Conservation (phyloP, 495 filamentous ascomycete species). For the Penicillium paxilli region DNA sequence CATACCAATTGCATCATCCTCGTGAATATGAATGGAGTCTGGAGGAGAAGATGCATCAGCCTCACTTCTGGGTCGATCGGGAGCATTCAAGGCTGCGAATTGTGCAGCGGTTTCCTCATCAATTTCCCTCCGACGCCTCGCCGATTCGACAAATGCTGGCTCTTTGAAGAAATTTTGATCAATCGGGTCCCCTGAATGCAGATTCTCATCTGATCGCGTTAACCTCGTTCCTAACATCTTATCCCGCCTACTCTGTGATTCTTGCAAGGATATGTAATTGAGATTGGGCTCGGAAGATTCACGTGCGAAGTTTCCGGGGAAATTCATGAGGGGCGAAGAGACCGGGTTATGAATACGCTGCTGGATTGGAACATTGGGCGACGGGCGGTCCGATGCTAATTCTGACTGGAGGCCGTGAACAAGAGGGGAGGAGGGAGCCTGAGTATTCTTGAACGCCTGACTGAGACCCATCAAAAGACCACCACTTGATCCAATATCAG, state of each 20-base stretch:
- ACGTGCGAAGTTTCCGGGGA: conserved; percentile 33
- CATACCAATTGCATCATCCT: conserved; percentile 9
- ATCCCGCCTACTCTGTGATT: conserved; percentile 46
- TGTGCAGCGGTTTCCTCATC: conserved; percentile 39
- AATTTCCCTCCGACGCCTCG: conserved; percentile 35
- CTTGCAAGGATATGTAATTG: conserved; percentile 52
- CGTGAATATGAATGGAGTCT: background rate
- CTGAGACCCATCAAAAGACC: conserved; percentile 47
- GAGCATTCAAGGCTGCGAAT: conserved; percentile 41
- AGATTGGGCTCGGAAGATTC: conserved; percentile 48
- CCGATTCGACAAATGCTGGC: conserved; percentile 41
- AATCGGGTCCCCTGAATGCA: conserved; percentile 41
- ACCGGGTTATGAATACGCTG: conserved; percentile 34
- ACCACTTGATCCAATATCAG: conserved; percentile 39
- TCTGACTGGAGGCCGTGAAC: conserved; percentile 40
- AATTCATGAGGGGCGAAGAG: conserved; percentile 42
- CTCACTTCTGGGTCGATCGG: conserved; percentile 23
- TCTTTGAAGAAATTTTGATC: conserved; percentile 50
- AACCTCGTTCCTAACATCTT: conserved; percentile 36
- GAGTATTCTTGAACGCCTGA: conserved; percentile 52
- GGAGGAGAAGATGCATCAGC: conserved; percentile 5
- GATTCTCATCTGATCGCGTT: conserved; percentile 38
- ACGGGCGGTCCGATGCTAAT: conserved; percentile 49
- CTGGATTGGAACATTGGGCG: conserved; percentile 51
- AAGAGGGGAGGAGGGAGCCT: conserved; percentile 54